Base-by-base conservation (phyloP, 352 stramenopile genomes). In the Phytophthora idaei region DNA sequence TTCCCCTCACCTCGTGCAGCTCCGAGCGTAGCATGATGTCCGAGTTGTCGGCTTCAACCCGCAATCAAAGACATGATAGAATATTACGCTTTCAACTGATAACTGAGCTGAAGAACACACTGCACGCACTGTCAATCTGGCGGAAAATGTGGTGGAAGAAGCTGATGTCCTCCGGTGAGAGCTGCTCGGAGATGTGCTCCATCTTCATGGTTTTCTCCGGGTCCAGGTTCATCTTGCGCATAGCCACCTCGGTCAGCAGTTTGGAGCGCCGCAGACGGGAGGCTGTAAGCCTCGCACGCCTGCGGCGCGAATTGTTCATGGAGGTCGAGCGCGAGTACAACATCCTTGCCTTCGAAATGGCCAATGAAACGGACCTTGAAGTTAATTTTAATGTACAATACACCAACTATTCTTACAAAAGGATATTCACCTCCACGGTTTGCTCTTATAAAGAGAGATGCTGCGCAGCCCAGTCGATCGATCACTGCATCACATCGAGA, bases 141-240 rank as follows among this genome's bases (percentile, higher is more conserved):
- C 68, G 74, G 67, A 90, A 90, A 48, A 90, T 89, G 71, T 90
- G 77, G 8, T 71, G 73, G 74, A 90, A 89, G 61, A 90, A 90
- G 39, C 66, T 76, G 54, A 84, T 76, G 49, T 90, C 81, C 7
- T 87, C 76, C 2, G 71, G 55, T 15, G 79, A 83, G 21, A 90
- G 73, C 58, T 86, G 75, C 39, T 81, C 67, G 8, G 79, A 81
- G 68, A 90, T 89, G 44, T 75, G 58, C 56, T 82, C 71, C 66
- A 89, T 87, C 60, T 79, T 76, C 57, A 84, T 71, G 14, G 78
- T 87, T 57, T 90, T 90, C 48, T 78, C 75, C 8, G 78, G 81
- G 32, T 88, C 78, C 46, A 90, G 31, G 37, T 90, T 87, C 36
- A 85, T 80, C 52, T 87, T 88, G 34, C 81, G 77, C 76, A 90